Base-by-base conservation (phyloP, 352 stramenopile species). In the Hyaloperonospora arabidopsidis region DNA sequence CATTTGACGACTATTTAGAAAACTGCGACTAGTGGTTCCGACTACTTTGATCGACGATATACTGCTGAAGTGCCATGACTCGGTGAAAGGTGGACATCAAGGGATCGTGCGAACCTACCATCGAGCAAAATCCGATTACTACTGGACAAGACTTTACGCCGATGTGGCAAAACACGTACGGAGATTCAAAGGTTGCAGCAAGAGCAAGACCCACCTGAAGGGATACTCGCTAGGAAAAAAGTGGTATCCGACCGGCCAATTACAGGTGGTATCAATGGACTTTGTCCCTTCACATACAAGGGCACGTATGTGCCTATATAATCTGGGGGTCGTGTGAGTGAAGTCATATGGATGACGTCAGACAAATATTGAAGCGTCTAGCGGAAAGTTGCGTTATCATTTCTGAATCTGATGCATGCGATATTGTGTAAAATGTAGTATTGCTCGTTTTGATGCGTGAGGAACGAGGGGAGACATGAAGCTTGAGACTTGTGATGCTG, bases 11-110 rank as follows among this genome's bases (percentile, higher is more conserved):
- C 0, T 45, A 50, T 6, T 13, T 49, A n/a, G n/a, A 13, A 34
- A 38, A 29, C 14, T 46, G 2, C 21, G 45, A 34, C 14, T 60
- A 11, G 36, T 60, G 1, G 25, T 54, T 6, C 45, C 53, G 2
- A 50, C 45, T 1, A 50, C 53, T 2, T 38, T 60, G 45, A 54
- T 52, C 23, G 19, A 44, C 7, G 52, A 59, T 23, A 23, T 49
- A 0, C 3, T 59, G 5, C 43, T 34, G 5, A 59, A 18, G n/a
- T 53, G 35, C 14, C 45, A 53, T 4, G 25, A 59, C 13, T 49
- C 45, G 1, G 8, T 60, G 5, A 36, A 60, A 49, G 36, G 38
- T 11, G 38, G 45, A 45, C 25, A 32, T 8, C 25, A 32, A 32
- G 25, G 25, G 25, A 32, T 32, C 25, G 25, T 32, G 8, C 4